Conservation (phyloP, 305 asterid species). For the Rubia balearica region DNA sequence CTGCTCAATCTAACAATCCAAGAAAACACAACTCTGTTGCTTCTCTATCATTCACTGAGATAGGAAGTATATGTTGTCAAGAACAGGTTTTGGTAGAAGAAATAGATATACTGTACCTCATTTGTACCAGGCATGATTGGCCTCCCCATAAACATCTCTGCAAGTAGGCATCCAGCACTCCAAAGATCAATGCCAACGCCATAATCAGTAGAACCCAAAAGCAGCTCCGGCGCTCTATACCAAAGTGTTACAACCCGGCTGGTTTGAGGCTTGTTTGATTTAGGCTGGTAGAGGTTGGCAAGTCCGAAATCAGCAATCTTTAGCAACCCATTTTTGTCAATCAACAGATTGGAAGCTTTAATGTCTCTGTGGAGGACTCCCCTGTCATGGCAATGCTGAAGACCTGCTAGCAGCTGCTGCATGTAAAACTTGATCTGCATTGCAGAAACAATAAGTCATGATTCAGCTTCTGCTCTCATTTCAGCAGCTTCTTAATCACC, state of each 20-base stretch:
- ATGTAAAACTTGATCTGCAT: constrained; percentile 65
- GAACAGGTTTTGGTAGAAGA: too few relatives aligned
- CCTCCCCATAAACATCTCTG: constrained; percentile 63
- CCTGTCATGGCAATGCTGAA: constrained; percentile 69
- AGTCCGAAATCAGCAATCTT: constrained; percentile 83
- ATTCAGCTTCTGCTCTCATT: too few relatives aligned
- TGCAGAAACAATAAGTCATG: constrained; percentile 17
- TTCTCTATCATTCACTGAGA: background rate
- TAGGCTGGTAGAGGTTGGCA: constrained; percentile 44
- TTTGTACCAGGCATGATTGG: constrained; percentile 83
- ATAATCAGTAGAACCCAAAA: constrained; percentile 66
- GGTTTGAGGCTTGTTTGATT: constrained; percentile 44
- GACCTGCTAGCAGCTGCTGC: constrained; percentile 72
- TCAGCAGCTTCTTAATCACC: background rate
- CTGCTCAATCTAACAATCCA: constrained; percentile 58
- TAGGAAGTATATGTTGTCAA: background rate
- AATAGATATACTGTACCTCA: constrained; percentile 38
- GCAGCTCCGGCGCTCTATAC: constrained; percentile 81
- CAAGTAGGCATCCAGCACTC: constrained; percentile 79
- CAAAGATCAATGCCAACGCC: constrained; percentile 78
- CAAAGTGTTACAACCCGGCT: constrained; percentile 78
- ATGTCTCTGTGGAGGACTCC: constrained; percentile 81
- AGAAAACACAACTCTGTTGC: background rate
- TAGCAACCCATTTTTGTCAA: constrained; percentile 58
- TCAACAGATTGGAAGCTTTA: constrained; percentile 64